phyloP scores from a whole-genome alignment of 2,329 filamentous ascomycete species.

The Fusarium tricinctum region DNA sequence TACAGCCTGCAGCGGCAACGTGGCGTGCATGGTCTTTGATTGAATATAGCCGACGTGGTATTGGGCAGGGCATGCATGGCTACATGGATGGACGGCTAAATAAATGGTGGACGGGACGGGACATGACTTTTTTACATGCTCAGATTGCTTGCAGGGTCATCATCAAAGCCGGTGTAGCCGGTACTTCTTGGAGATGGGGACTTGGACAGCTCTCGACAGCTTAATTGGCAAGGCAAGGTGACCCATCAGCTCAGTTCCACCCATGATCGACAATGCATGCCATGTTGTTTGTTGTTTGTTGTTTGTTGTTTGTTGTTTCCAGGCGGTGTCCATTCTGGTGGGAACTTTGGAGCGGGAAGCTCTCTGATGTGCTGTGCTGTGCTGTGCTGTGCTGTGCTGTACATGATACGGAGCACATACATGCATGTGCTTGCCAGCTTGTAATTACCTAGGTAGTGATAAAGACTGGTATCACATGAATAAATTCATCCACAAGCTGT shows the following conservation, averaged over 20 bases:
- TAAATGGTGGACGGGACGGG: background rate
- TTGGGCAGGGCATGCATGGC: constrained; percentile 2
- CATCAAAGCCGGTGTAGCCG: constrained; percentile 3
- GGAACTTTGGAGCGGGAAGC: background rate
- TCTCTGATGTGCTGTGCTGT: background rate
- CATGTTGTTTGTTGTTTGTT: background rate
- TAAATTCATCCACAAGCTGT: background rate
- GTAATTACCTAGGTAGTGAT: background rate
- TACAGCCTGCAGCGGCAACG: background rate
- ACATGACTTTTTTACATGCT: background rate
- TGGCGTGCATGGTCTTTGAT: background rate
- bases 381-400: background rate
- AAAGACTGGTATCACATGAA: constrained; percentile 2
- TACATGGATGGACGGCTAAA: background rate
- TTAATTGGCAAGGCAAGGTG: constrained; percentile 1
- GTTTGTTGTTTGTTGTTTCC: background rate
- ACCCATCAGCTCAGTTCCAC: background rate
- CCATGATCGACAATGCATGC: constrained; percentile 14
- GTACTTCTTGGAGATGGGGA: background rate
- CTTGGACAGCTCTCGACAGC: background rate
- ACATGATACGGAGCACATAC: background rate
- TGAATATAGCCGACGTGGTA: constrained; percentile 5
- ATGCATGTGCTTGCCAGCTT: background rate
- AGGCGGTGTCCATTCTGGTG: constrained; percentile 1
- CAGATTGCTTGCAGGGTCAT: constrained; percentile 8